phyloP scores from a whole-genome alignment of 495 filamentous ascomycete genomes.

The Schizothecium vesticola region DNA sequence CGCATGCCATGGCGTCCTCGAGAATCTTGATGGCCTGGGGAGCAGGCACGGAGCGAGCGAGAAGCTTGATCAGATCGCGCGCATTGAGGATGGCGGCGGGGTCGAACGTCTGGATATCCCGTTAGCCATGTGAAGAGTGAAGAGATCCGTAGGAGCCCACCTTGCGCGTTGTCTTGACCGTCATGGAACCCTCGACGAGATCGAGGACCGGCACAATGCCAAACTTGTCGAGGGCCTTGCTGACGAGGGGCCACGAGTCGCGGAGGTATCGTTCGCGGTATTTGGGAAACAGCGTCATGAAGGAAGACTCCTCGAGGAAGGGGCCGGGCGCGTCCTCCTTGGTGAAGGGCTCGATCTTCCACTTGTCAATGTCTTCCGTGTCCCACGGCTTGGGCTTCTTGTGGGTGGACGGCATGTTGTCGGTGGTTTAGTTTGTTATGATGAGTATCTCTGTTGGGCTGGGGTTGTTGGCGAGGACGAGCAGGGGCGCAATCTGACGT shows the following conservation, averaged over 20 bases:
- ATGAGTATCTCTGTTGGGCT: neutral
- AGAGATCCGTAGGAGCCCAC: neutral
- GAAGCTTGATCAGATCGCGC: conserved; percentile 86
- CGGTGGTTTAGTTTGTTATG: neutral
- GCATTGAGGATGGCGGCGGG: conserved; percentile 93
- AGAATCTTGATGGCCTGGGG: conserved; percentile 91
- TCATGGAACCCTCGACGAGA: conserved; percentile 93
- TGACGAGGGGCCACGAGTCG: conserved; percentile 82
- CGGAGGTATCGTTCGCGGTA: conserved; percentile 93
- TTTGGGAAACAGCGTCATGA: conserved; percentile 90
- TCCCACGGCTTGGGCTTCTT: conserved; percentile 97
- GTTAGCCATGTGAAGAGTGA: neutral
- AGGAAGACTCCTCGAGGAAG: conserved; percentile 84
- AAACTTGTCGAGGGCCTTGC: conserved; percentile 71
- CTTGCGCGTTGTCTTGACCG: conserved; percentile 80
- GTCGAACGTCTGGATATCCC: conserved; percentile 69
- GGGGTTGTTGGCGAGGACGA: neutral
- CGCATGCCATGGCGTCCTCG: conserved; percentile 81
- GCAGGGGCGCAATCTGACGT: neutral
- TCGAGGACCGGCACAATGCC: conserved; percentile 86
- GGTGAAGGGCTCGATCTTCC: conserved; percentile 87
- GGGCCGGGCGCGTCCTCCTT: conserved; percentile 80
- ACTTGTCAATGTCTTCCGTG: conserved; percentile 95
- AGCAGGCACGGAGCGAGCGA: conserved; percentile 86
- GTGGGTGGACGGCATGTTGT: conserved; percentile 83